These are phyloP conservation scores for Gloeopeniophorella convolvens DNA, from an alignment of 768 basidiomycete species.

Conservation along the genomic window DNA sequence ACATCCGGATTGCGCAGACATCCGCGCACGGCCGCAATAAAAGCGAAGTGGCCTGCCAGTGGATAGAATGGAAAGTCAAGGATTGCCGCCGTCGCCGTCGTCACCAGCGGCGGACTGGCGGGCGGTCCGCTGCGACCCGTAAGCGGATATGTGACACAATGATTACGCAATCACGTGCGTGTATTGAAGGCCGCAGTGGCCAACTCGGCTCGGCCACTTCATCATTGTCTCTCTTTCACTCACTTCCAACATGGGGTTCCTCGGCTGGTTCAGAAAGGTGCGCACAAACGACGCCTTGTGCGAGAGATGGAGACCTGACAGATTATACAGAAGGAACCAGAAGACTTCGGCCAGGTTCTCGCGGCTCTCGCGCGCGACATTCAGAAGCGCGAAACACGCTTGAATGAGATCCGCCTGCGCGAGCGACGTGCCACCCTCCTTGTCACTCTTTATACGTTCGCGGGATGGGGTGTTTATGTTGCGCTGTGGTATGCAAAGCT, in stretches of 20 bases:
- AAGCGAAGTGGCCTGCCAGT: too few species aligned
- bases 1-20: conserved; percentile 18
- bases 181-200: too few species aligned
- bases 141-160: too few species aligned
- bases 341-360: conserved; percentile 75
- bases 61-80: too few species aligned
- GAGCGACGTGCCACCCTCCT: conserved; percentile 74
- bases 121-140: too few species aligned
- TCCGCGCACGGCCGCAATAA: not conserved
- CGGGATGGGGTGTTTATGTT: conserved; percentile 66
- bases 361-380: conserved; percentile 61
- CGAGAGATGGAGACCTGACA: not conserved
- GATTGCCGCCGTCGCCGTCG: too few species aligned
- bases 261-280: conserved; percentile 25
- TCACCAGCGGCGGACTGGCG: too few species aligned
- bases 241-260: conserved; percentile 16
- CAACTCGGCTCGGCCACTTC: conserved; percentile 4
- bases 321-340: conserved; percentile 42
- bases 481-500: conserved; percentile 64
- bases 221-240: not conserved
- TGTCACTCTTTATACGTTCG: conserved; percentile 72
- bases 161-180: too few species aligned
- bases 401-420: conserved; percentile 79
- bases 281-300: not conserved
- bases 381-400: conserved; percentile 61